Evolutionary conservation across 2,329 filamentous ascomycete genomes (phyloP).

Genomic region (Cladosporium sp.): DNA sequence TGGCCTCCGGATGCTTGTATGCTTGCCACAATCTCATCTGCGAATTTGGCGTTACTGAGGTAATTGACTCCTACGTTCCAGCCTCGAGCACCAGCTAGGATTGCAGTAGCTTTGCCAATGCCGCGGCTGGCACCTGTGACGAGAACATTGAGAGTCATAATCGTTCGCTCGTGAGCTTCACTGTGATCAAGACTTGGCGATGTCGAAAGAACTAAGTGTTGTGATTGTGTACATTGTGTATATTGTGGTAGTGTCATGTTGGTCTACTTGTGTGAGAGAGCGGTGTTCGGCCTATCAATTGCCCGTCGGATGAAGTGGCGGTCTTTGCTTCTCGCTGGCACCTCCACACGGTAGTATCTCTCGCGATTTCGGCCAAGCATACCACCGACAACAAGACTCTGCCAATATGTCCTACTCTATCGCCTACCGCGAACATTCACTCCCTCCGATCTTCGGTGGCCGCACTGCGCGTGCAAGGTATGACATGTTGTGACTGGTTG

Average conservation of each 20-base stretch:
- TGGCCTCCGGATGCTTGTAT: conserved; percentile 21
- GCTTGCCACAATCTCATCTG: conserved; percentile 17
- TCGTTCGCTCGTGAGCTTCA: too few relatives aligned
- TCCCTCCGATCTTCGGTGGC: background rate
- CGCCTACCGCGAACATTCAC: background rate
- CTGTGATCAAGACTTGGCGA: too few relatives aligned
- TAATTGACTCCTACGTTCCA: conserved; percentile 29
- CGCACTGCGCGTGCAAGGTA: background rate
- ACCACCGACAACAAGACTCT: background rate
- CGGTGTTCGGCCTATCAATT: background rate
- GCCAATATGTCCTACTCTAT: conserved; percentile 5
- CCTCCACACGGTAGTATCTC: background rate
- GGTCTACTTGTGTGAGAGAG: background rate
- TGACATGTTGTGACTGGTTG: background rate
- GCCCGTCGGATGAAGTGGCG: background rate
- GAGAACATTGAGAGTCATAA: conserved; percentile 19
- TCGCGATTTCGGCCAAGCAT: background rate
- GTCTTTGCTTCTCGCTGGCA: background rate
- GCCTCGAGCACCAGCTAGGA: conserved; percentile 20
- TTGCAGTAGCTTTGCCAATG: conserved; percentile 24
- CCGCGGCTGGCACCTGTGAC: conserved; percentile 24
- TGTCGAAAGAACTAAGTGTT: too few relatives aligned
- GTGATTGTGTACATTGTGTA: too few relatives aligned
- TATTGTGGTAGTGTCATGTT: too few relatives aligned
- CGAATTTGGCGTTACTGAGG: conserved; percentile 17